Evolutionary conservation across 805 yeast genomes (phyloP).

Genomic region (Hyphopichia homilentoma): DNA sequence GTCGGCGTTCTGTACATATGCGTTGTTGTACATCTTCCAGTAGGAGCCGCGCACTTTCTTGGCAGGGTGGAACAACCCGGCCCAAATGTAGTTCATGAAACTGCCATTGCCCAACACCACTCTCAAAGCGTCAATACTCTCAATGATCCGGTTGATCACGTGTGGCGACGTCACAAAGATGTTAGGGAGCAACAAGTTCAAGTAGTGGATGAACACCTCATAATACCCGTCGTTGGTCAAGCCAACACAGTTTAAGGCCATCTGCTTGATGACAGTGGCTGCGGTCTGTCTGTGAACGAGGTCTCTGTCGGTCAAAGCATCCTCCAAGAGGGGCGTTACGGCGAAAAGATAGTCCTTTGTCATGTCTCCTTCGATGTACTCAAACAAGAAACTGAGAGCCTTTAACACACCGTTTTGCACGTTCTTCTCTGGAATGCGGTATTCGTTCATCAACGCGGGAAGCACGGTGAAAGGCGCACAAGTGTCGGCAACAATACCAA

Average conservation of each 20-base stretch:
- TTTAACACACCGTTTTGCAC: conserved; percentile 95
- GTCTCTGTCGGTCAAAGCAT: conserved; percentile 87
- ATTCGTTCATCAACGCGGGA: conserved; percentile 95
- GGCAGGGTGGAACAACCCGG: conserved; percentile 93
- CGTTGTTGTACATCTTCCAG: conserved; percentile 78
- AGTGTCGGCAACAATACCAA: conserved; percentile 91
- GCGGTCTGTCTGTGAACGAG: conserved; percentile 95
- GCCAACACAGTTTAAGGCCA: conserved; percentile 78
- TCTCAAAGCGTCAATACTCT: conserved; percentile 71
- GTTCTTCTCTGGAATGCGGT: conserved; percentile 84
- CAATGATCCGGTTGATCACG: conserved; percentile 78
- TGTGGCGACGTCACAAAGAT: conserved; percentile 94
- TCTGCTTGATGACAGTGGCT: conserved; percentile 76
- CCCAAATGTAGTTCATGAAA: conserved; percentile 72
- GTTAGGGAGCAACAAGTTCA: conserved; percentile 84
- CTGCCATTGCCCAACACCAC: conserved; percentile 73
- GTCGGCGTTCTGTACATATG: conserved; percentile 72
- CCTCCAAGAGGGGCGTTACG: conserved; percentile 73
- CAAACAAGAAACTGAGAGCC: conserved; percentile 86
- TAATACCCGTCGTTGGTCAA: conserved; percentile 60
- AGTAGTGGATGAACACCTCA: conserved; percentile 69
- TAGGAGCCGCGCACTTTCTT: conserved; percentile 77
- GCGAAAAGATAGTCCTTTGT: conserved; percentile 81
- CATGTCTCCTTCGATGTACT: conserved; percentile 74
- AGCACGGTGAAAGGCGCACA: conserved; percentile 91